Evolutionary conservation across 257 asterid species (phyloP).

Genomic region (Plantago elongata): DNA sequence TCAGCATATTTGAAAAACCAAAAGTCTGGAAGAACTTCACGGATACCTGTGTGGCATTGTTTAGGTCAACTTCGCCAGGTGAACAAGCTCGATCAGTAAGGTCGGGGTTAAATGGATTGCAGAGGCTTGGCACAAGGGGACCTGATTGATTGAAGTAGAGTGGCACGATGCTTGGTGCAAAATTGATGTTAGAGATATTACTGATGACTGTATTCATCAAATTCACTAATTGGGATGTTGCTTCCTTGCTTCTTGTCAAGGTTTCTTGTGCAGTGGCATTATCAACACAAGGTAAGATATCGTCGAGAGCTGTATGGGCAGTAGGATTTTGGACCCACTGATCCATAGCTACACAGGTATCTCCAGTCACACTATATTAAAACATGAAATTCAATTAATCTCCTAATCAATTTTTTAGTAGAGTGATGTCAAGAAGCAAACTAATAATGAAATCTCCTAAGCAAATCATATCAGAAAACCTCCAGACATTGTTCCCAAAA

Average conservation of each 20-base stretch:
- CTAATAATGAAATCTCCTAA: no score
- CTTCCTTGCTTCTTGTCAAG: slow-evolving; percentile 57
- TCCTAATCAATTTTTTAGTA: no score
- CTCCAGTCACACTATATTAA: slow-evolving; percentile 36
- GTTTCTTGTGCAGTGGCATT: slow-evolving; percentile 68
- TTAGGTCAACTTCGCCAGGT: slow-evolving; percentile 60
- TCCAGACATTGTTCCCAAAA: neutral
- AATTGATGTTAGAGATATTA: slow-evolving; percentile 79
- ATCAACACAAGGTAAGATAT: slow-evolving; percentile 80
- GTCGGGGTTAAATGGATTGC: slow-evolving; percentile 71
- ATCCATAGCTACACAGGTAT: slow-evolving; percentile 78
- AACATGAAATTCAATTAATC: no score
- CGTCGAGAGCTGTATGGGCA: slow-evolving; percentile 81
- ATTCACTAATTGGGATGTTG: slow-evolving; percentile 59
- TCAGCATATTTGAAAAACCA: neutral
- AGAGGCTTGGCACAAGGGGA: slow-evolving; percentile 70
- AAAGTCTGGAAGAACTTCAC: neutral
- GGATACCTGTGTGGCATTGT: slow-evolving; percentile 75
- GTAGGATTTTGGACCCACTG: slow-evolving; percentile 84
- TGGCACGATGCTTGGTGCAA: slow-evolving; percentile 58
- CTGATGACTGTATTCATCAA: slow-evolving; percentile 62
- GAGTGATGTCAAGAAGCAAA: no score
- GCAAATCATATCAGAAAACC: no score
- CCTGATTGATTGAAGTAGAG: slow-evolving; percentile 89
- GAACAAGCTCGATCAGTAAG: slow-evolving; percentile 53